Conservation (phyloP, 75 land plant genomes). For the Selaginella moellendorffii region DNA sequence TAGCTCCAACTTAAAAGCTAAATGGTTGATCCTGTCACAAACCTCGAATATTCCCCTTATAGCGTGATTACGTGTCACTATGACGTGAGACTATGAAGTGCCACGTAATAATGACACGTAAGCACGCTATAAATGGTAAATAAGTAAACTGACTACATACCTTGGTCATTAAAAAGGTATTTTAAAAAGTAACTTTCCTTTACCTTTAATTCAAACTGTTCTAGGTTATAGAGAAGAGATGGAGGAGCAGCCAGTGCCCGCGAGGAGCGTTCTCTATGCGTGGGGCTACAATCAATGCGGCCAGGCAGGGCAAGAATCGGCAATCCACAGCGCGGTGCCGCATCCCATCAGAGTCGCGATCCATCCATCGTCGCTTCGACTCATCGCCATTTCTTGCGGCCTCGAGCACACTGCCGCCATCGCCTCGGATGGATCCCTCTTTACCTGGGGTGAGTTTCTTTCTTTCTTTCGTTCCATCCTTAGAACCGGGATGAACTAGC, state of each 20-base stretch:
- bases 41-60: too few relatives aligned
- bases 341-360: slow-evolving; percentile 47
- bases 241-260: slow-evolving; percentile 1
- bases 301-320: slow-evolving; percentile 27
- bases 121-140: too few relatives aligned
- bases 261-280: slow-evolving; percentile 59
- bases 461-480: not conserved
- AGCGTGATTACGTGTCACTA: too few relatives aligned
- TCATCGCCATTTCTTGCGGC: slow-evolving; percentile 61
- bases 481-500: too few relatives aligned
- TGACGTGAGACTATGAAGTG: too few relatives aligned
- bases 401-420: slow-evolving; percentile 80
- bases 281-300: slow-evolving; percentile 84
- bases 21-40: too few relatives aligned
- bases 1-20: too few relatives aligned
- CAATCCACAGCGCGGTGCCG: not conserved
- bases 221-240: not conserved
- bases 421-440: slow-evolving; percentile 70
- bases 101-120: too few relatives aligned
- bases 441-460: slow-evolving; percentile 53
- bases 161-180: too few relatives aligned
- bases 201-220: too few relatives aligned
- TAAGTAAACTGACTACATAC: too few relatives aligned
- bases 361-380: slow-evolving; percentile 35
- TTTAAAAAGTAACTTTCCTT: too few relatives aligned